Evolutionary conservation across 495 filamentous ascomycete species (phyloP).

Genomic region (Penicillium samsonianum): DNA sequence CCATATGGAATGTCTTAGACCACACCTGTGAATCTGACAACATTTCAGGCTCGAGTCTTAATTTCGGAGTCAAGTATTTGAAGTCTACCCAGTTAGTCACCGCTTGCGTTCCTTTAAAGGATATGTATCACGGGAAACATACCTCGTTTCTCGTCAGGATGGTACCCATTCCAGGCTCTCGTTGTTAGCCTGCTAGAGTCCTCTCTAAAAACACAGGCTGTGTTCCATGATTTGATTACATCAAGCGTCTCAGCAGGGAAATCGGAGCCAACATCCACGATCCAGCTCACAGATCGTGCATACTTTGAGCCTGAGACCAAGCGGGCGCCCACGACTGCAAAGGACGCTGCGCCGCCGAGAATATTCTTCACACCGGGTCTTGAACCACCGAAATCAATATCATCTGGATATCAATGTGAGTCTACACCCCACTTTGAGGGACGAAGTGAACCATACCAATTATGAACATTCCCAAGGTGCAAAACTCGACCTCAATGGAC

Average conservation of each 20-base stretch:
- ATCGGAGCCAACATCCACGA: conserved; percentile 86
- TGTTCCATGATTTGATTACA: conserved; percentile 70
- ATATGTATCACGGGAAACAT: conserved; percentile 10
- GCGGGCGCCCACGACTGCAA: conserved; percentile 83
- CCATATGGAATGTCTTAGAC: conserved; percentile 81
- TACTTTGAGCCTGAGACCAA: conserved; percentile 63
- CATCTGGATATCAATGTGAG: conserved; percentile 60
- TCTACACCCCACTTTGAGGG: conserved; percentile 14
- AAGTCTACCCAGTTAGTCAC: conserved; percentile 62
- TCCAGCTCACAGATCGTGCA: conserved; percentile 72
- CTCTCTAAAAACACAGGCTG: conserved; percentile 66
- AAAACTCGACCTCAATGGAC: conserved; percentile 63
- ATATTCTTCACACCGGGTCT: conserved; percentile 66
- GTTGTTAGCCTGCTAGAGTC: conserved; percentile 74
- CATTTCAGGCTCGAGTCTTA: conserved; percentile 66
- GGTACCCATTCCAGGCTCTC: conserved; percentile 89
- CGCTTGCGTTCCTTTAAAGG: conserved; percentile 10
- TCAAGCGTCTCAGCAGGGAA: conserved; percentile 68
- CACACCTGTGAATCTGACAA: conserved; percentile 60
- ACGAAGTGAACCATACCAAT: conserved; percentile 62
- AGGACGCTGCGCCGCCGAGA: conserved; percentile 84
- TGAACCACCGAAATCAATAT: conserved; percentile 71
- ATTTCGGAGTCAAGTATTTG: conserved; percentile 83
- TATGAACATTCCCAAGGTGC: conserved; percentile 94
- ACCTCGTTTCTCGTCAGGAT: conserved; percentile 57